Conservation (phyloP, 306 rosid species). For the Quercus agrifolia region DNA sequence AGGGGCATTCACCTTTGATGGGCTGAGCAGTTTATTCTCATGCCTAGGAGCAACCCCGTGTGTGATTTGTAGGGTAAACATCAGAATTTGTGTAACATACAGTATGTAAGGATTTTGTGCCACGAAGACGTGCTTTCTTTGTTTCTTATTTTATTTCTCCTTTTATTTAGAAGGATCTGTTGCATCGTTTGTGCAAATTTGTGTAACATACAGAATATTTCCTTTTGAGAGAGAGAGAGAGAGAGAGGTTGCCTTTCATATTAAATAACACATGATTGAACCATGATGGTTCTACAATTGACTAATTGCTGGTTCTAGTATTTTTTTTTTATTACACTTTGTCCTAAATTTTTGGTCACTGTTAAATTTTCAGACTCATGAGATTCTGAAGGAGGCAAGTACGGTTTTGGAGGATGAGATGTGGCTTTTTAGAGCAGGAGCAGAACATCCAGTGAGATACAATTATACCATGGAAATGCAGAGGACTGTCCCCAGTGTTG, state of each 20-base stretch:
- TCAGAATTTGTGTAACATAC: not conserved
- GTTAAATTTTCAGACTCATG: constrained; percentile 62
- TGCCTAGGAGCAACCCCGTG: too few species aligned
- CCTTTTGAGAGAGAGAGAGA: too few species aligned
- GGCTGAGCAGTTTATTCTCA: too few species aligned
- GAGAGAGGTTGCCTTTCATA: too few species aligned
- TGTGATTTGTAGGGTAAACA: not conserved
- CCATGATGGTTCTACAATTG: constrained; percentile 7
- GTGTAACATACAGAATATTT: not conserved
- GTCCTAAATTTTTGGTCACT: constrained; percentile 36
- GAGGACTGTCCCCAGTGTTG: constrained; percentile 34
- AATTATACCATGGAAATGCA: constrained; percentile 30
- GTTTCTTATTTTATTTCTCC: not conserved
- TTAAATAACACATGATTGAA: not conserved
- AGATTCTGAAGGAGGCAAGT: constrained; percentile 59
- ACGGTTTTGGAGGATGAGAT: constrained; percentile 54
- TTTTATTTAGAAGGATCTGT: not conserved
- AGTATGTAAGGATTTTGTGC: not conserved
- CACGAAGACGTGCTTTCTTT: not conserved
- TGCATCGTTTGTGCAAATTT: not conserved
- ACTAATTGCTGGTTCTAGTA: constrained; percentile 18
- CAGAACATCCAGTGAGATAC: constrained; percentile 39
- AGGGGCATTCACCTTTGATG: too few species aligned
- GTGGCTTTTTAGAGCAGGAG: constrained; percentile 58
- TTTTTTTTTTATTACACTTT: constrained; percentile 21